These are phyloP conservation scores for Xylariaceae sp. DNA, from an alignment of 2,329 filamentous ascomycete genomes.

Conservation along the genomic window DNA sequence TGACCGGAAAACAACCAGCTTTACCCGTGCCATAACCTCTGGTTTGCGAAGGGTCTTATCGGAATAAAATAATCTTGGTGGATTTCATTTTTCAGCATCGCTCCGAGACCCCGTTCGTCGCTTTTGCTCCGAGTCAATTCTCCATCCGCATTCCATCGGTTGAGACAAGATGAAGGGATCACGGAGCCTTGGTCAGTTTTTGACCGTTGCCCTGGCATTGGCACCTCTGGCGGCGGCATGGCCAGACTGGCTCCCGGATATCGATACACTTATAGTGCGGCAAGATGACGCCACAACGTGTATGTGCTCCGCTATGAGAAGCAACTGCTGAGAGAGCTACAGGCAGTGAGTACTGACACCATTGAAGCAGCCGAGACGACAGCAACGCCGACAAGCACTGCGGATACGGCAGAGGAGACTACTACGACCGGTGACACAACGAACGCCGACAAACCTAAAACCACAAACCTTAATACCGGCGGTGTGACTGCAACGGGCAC, in stretches of 20 bases:
- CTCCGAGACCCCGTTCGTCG: conserved; percentile 14
- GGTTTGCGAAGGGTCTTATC: neutral
- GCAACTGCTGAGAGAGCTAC: neutral
- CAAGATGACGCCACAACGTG: conserved; percentile 41
- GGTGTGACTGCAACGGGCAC: conserved; percentile 33
- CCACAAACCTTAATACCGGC: conserved; percentile 47
- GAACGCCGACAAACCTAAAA: conserved; percentile 31
- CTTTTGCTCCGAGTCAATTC: conserved; percentile 10
- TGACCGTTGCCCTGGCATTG: conserved; percentile 56
- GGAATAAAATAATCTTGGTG: conserved; percentile 12
- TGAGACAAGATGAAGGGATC: conserved; percentile 53
- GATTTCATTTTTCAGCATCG: conserved; percentile 6
- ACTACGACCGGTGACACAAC: conserved; percentile 20
- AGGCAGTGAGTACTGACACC: conserved; percentile 1
- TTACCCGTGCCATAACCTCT: neutral
- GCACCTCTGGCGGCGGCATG: conserved; percentile 56
- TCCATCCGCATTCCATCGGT: conserved; percentile 29
- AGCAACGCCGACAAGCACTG: conserved; percentile 21
- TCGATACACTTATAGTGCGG: conserved; percentile 56
- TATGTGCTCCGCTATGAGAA: conserved; percentile 20
- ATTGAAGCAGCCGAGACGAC: conserved; percentile 18
- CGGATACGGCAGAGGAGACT: conserved; percentile 25
- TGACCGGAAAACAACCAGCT: conserved; percentile 5
- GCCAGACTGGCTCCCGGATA: conserved; percentile 58
- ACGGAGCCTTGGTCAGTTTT: conserved; percentile 47